Base-by-base conservation (phyloP, 1,284 basidiomycete genomes). In the Crucibulum cyathiforme region DNA sequence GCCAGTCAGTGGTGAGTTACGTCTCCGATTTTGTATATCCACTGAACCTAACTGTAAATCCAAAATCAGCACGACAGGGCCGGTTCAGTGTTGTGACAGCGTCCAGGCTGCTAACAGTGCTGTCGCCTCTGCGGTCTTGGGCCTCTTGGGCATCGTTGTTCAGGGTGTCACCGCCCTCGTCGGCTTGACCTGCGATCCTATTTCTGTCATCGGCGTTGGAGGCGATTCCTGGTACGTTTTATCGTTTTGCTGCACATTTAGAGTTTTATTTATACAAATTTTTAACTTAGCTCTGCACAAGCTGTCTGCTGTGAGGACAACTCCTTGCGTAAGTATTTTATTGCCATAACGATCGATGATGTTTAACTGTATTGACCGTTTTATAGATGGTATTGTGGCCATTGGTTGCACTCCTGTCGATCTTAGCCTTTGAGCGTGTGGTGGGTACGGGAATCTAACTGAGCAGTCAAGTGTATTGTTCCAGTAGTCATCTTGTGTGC, bases 301-400 rank as follows among this genome's bases (percentile, higher is more conserved):
- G 54, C 71, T 35, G 72, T 72, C 39, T 75, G 74, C 64, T 75
- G 73, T 64, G 51, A 63, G 19, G 59, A 71, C 61, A 74, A 74
- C 53, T 62, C 57, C 24, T 71, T 71, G 58, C 57, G 63, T 68
- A n/a, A 58, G 65, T 55, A 7, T 36, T 10, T 12, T 17, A 35
- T 45, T 12, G 17, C 15, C 8, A 2, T 38, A 34, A n/a, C 52
- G 19, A 43, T 61, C 12, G 53, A 36, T 31, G 36, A 47, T 35
- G 19, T 7, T 34, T 19, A 15, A 17, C 43, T 58, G 37, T 58
- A 31, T 24, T 38, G 17, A 46, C 12, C 38, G 35, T 49, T n/a
- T 24, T 56, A 54, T 53, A 70, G 67, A 62, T 47, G 64, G 65
- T 17, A 24, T 24, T 24, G 24, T 24, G 24, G 24, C 24, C 24